Base-by-base conservation (phyloP, 495 filamentous ascomycete species). In the Neurospora pannonica region DNA sequence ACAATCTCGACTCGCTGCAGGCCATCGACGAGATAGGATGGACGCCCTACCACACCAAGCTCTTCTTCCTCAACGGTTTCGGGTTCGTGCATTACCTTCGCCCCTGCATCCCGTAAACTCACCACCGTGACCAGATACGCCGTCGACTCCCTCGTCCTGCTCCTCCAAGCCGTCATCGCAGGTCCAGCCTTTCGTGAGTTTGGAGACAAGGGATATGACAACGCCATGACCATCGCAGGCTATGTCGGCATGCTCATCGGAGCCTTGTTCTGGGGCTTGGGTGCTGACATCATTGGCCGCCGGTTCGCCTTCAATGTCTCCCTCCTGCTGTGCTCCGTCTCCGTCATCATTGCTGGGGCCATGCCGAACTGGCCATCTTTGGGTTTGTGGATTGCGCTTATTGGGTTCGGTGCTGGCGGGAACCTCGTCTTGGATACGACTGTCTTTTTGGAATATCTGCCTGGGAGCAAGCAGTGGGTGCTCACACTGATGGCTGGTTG, bases 371-470 rank as follows among this genome's bases (percentile, higher is more conserved):
- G 92, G 81, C 85, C 84, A 0, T 88, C 88, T 3, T 83, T 93
- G 13, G 89, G 89, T 19, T 81, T 88, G 38, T 92, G 94, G 78
- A 89, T 91, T 4, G 88, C 90, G 9, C 77, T 94, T 34, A 87
- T 92, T 81, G 90, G 89, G 46, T 87, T 95, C 37, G 93, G 93
- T 1, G 93, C 90, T 9, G 93, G 92, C 17, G 92, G 92, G 21
- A 93, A 94, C 76, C 80, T 92, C 67, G 87, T 92, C 4, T 79
- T 94, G 37, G 91, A 94, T 75, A 92, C 91, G 0, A 88, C 91
- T 0, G 89, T 94, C 71, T 94, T 94, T 77, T 83, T 95, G 37
- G 93, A 97, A 78, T 95, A 93, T 76, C 80, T 95, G 3, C 93
- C 93, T 0, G 88, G 88, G 19, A 87, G 87, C 39, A 91, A 93